Percentiles rank a stretch among this genome's conserved stretches.
Evolutionary conservation across 352 stramenopile genomes (phyloP).

Genomic region (Aphanomyces euteiches): DNA sequence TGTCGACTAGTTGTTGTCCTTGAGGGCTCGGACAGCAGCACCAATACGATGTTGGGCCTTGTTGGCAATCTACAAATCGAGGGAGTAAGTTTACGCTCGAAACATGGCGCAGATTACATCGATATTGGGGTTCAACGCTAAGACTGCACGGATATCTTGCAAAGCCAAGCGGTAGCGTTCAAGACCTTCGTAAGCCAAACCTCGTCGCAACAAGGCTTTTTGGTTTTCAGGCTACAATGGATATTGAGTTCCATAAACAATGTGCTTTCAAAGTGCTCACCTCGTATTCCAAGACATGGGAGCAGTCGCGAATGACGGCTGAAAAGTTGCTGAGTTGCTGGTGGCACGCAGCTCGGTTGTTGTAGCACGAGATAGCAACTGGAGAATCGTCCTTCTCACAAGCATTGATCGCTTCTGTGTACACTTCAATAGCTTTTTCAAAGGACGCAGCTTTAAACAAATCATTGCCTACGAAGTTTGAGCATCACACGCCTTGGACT

Average conservation of each 20-base stretch:
- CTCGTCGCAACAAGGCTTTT: conserved; percentile 92
- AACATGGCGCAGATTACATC: conserved; percentile 44
- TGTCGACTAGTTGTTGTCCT: conserved; percentile 58
- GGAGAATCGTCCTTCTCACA: conserved; percentile 64
- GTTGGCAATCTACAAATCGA: conserved; percentile 62
- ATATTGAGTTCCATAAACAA: background rate
- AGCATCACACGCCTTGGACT: background rate
- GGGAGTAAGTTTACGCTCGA: conserved; percentile 2
- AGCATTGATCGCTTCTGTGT: conserved; percentile 90
- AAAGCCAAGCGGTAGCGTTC: conserved; percentile 90
- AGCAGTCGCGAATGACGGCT: conserved; percentile 92
- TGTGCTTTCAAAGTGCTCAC: conserved; percentile 2
- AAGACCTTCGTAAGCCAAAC: conserved; percentile 92
- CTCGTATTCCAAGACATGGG: conserved; percentile 91
- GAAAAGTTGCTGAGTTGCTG: conserved; percentile 97
- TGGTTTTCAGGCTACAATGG: conserved; percentile 78
- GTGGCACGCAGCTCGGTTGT: conserved; percentile 95
- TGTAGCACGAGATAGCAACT: conserved; percentile 90
- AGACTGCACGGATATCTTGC: conserved; percentile 81
- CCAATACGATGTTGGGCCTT: conserved; percentile 86
- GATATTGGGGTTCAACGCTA: conserved; percentile 84
- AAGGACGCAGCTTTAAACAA: conserved; percentile 89
- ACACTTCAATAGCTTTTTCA: conserved; percentile 89
- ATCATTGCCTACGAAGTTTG: conserved; percentile 64
- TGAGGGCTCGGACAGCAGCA: conserved; percentile 82